Evolutionary conservation across 768 basidiomycete genomes (phyloP).

Genomic region (Tulasnella sp.): DNA sequence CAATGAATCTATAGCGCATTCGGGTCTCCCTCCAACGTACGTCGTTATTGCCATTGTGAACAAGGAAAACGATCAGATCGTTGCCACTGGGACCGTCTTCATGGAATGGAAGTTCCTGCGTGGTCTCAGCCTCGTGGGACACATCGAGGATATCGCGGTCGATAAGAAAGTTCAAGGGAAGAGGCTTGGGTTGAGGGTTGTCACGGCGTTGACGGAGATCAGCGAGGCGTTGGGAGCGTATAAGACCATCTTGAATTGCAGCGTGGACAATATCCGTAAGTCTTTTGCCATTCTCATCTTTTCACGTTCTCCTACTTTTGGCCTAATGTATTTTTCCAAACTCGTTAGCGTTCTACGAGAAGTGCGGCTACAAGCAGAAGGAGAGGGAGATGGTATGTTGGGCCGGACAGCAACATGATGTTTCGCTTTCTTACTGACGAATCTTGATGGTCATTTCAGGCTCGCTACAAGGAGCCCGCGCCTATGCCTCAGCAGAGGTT

Average conservation of each 20-base stretch:
- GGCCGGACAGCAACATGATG: neutral
- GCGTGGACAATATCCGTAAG: slow-evolving; percentile 81
- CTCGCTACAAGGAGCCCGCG: neutral
- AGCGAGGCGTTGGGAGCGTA: slow-evolving; percentile 74
- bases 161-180: slow-evolving; percentile 79
- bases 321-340: neutral
- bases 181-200: slow-evolving; percentile 79
- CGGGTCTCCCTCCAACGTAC: slow-evolving; percentile 42
- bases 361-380: slow-evolving; percentile 86
- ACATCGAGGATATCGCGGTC: slow-evolving; percentile 97
- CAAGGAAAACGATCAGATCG: slow-evolving; percentile 61
- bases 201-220: slow-evolving; percentile 74
- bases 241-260: slow-evolving; percentile 97
- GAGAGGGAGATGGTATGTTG: slow-evolving; percentile 77
- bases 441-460: neutral
- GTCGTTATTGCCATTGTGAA: slow-evolving; percentile 77
- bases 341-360: slow-evolving; percentile 79
- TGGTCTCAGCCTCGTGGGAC: slow-evolving; percentile 74
- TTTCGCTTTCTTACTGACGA: neutral
- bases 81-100: slow-evolving; percentile 73
- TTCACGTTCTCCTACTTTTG: neutral
- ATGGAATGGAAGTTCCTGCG: slow-evolving; percentile 93
- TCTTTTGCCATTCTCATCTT: slow-evolving; percentile 21
- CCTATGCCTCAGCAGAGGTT: neutral
- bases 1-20: slow-evolving; percentile 25